A percentile compares a stretch with the other conserved stretches of the same genome.
Evolutionary conservation across 176 grass and related monocot genomes (phyloP).

Genomic region (Cymbopogon citratus): DNA sequence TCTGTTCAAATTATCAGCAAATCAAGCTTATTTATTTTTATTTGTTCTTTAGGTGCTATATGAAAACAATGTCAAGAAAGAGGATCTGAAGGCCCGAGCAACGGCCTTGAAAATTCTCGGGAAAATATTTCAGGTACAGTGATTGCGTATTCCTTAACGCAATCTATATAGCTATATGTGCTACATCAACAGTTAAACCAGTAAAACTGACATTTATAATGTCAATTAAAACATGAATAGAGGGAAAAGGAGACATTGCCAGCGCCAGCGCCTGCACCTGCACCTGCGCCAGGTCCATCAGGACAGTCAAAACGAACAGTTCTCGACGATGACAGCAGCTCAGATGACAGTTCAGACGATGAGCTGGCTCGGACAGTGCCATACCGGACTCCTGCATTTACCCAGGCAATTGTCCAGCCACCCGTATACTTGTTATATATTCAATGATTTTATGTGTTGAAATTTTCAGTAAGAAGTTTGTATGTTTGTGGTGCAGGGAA

Average conservation of each 20-base stretch:
- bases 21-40: neutral
- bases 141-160: neutral
- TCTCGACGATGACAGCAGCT: constrained; percentile 62
- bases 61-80: constrained; percentile 88
- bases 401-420: constrained; percentile 52
- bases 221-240: constrained; percentile 33
- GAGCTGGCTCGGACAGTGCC: constrained; percentile 46
- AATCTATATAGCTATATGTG: neutral
- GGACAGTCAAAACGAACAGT: constrained; percentile 61
- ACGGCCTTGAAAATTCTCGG: constrained; percentile 82
- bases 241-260: constrained; percentile 79
- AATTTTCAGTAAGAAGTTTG: neutral
- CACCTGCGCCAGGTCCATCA: neutral
- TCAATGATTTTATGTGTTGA: neutral
- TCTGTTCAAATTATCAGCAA: neutral
- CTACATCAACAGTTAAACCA: neutral
- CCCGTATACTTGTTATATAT: neutral
- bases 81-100: constrained; percentile 74
- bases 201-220: neutral
- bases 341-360: constrained; percentile 82
- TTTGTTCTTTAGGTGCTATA: constrained; percentile 58
- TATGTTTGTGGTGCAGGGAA: constrained; percentile 57
- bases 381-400: constrained; percentile 86
- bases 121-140: constrained; percentile 77
- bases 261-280: neutral